These are phyloP conservation scores for Fusarium piperis DNA, from an alignment of 2,329 filamentous ascomycete species.

Conservation along the genomic window DNA sequence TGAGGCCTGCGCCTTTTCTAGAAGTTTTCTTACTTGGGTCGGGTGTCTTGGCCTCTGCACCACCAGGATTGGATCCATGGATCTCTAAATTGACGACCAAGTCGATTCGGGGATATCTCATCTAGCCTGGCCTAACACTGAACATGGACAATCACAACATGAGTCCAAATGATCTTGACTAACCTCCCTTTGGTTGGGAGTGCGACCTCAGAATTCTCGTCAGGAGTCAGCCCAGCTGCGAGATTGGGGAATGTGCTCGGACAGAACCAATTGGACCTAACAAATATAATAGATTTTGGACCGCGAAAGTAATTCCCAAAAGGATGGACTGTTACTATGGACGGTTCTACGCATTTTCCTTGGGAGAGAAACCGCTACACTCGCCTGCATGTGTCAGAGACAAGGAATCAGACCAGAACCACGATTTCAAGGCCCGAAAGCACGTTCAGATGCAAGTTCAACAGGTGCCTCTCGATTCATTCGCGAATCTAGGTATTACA, in stretches of 20 bases:
- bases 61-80: background rate
- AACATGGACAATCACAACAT: background rate
- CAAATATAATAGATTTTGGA: no score
- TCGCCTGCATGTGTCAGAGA: no score
- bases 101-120: background rate
- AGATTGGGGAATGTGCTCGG: background rate
- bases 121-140: background rate
- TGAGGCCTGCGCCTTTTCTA: background rate
- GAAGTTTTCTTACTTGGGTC: background rate
- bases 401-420: no score
- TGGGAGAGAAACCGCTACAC: no score
- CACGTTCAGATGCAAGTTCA: no score
- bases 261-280: background rate
- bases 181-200: background rate
- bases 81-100: background rate
- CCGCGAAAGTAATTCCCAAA: no score
- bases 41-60: background rate
- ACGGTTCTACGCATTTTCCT: no score
- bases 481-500: no score
- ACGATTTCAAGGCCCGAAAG: no score
- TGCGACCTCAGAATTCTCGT: background rate
- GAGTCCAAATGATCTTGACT: background rate
- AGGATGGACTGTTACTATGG: no score
- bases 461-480: no score
- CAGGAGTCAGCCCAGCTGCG: background rate